Conservation (phyloP, 2,329 filamentous ascomycete species). For the Byssochlamys sp. region DNA sequence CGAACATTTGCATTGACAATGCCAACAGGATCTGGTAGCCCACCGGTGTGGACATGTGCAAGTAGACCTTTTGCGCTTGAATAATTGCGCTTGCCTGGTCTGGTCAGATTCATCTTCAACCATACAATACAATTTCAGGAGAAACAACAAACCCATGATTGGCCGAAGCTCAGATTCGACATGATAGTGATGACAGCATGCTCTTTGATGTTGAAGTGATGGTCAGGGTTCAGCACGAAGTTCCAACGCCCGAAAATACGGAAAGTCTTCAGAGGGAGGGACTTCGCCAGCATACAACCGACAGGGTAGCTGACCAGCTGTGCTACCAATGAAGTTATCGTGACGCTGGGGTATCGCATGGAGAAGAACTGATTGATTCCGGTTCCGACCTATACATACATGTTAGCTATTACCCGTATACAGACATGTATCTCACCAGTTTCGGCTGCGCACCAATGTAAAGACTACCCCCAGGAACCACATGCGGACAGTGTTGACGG, state of each 20-base stretch:
- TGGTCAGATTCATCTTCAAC: conserved; percentile 15
- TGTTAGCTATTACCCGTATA: background rate
- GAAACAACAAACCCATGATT: conserved; percentile 10
- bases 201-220: conserved; percentile 40
- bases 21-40: conserved; percentile 29
- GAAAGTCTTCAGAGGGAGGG: conserved; percentile 28
- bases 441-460: conserved; percentile 6
- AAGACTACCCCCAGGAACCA: conserved; percentile 37
- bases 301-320: conserved; percentile 38
- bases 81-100: conserved; percentile 35
- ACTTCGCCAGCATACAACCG: conserved; percentile 31
- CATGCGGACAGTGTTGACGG: conserved; percentile 24
- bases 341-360: conserved; percentile 38
- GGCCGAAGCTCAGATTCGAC: conserved; percentile 40
- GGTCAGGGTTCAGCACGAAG: conserved; percentile 31
- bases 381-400: conserved; percentile 25
- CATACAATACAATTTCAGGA: background rate
- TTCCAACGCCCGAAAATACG: conserved; percentile 10
- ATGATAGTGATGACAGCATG: conserved; percentile 40
- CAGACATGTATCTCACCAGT: conserved; percentile 27
- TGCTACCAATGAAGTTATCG: conserved; percentile 39
- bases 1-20: conserved; percentile 29
- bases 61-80: conserved; percentile 29
- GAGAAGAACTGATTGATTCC: conserved; percentile 42
- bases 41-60: conserved; percentile 27